Evolutionary conservation across 2,329 filamentous ascomycete species (phyloP).

Genomic region (Xylariomycetidae sp.): DNA sequence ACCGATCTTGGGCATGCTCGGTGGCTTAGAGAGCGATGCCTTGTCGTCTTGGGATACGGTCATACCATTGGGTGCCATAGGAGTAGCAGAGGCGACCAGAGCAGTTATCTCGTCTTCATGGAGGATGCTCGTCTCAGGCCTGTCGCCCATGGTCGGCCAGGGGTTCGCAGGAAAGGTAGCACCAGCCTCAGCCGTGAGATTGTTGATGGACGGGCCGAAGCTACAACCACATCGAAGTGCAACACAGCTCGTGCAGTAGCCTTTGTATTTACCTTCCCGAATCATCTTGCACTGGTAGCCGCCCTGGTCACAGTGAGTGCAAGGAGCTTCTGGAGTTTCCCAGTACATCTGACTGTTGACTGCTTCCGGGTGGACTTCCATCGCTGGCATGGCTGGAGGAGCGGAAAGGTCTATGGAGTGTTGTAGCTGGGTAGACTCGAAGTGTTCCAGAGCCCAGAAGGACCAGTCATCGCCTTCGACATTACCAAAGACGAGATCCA

Average conservation of each 20-base stretch:
- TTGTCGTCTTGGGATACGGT: slow-evolving; percentile 18
- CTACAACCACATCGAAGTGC: slow-evolving; percentile 56
- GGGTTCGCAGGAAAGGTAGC: slow-evolving; percentile 41
- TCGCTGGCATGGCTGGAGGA: slow-evolving; percentile 24
- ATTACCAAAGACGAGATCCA: slow-evolving; percentile 52
- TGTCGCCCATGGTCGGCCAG: slow-evolving; percentile 41
- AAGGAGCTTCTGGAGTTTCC: slow-evolving; percentile 44
- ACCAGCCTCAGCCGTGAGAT: slow-evolving; percentile 27
- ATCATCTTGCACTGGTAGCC: slow-evolving; percentile 58
- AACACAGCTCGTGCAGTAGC: slow-evolving; percentile 60
- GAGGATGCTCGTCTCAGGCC: slow-evolving; percentile 34
- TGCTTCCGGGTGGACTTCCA: slow-evolving; percentile 22
- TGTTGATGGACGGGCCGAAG: slow-evolving; percentile 38
- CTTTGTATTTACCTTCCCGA: slow-evolving; percentile 53
- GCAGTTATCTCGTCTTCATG: slow-evolving; percentile 30
- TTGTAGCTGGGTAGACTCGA: slow-evolving; percentile 38
- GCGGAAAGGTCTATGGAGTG: slow-evolving; percentile 27
- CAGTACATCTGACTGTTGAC: slow-evolving; percentile 30
- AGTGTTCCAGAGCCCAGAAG: slow-evolving; percentile 56
- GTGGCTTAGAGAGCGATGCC: slow-evolving; percentile 22
- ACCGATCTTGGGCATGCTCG: slow-evolving; percentile 55
- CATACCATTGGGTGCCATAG: slow-evolving; percentile 7
- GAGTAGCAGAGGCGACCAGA: slow-evolving; percentile 16
- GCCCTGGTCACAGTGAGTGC: slow-evolving; percentile 45
- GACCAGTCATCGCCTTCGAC: slow-evolving; percentile 56